Conservation (phyloP, 495 filamentous ascomycete species). For the Penicillium turbatum region DNA sequence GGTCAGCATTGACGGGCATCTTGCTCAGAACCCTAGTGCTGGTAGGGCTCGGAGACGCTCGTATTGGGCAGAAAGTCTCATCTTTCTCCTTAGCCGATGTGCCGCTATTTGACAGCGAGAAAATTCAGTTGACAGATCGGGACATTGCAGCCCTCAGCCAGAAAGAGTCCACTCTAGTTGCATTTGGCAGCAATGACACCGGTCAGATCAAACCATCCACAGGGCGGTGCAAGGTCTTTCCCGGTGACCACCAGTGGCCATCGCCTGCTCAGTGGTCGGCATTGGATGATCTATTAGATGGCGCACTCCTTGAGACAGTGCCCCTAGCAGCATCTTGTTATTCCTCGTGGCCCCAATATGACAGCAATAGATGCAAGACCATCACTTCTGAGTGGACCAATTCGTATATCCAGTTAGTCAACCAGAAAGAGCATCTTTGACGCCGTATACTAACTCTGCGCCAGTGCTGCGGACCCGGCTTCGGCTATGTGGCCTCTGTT, state of each 20-base stretch:
- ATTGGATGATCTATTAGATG: constrained; percentile 46
- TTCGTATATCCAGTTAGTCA: constrained; percentile 30
- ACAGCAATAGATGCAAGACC: constrained; percentile 37
- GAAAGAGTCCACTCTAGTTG: constrained; percentile 20
- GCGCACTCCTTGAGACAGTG: constrained; percentile 51
- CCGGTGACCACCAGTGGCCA: constrained; percentile 48
- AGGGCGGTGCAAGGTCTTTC: constrained; percentile 47
- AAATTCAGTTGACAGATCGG: constrained; percentile 38
- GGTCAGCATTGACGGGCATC: constrained; percentile 4
- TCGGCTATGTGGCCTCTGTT: constrained; percentile 46
- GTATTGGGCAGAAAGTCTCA: constrained; percentile 10
- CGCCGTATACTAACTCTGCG: background rate
- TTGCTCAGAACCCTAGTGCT: constrained; percentile 13
- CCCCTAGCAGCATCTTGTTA: constrained; percentile 55
- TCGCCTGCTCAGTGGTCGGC: constrained; percentile 33
- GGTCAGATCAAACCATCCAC: background rate
- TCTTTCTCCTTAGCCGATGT: constrained; percentile 18
- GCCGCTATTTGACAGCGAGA: constrained; percentile 37
- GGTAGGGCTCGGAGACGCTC: constrained; percentile 8
- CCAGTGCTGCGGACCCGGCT: constrained; percentile 29
- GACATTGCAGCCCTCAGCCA: constrained; percentile 31
- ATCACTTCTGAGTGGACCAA: constrained; percentile 25
- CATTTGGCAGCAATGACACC: constrained; percentile 18
- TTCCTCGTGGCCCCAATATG: constrained; percentile 41
- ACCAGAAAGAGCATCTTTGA: no score